Conservation (phyloP, 306 rosid species). For the Urtica urens region DNA sequence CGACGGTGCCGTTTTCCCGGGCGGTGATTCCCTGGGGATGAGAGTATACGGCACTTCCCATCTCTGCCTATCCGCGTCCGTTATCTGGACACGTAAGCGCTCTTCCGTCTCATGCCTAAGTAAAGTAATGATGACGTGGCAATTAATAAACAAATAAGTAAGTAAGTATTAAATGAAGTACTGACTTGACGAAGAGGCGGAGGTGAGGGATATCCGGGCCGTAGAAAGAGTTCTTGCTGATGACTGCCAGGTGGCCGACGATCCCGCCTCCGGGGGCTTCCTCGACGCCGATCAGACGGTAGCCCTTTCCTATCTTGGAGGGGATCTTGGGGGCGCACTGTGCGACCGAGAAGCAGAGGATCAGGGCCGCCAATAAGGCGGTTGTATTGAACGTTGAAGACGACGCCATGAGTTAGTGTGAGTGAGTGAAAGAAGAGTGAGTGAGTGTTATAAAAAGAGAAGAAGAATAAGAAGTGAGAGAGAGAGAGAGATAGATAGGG, state of each 20-base stretch:
- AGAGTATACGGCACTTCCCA: constrained; percentile 95
- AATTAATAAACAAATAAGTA: not conserved
- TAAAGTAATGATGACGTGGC: constrained; percentile 5
- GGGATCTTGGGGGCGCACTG: not conserved
- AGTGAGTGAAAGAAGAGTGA: constrained; percentile 5
- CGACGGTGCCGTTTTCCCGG: constrained; percentile 30
- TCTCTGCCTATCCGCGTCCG: constrained; percentile 64
- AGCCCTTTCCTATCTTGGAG: constrained; percentile 64
- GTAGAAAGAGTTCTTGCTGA: constrained; percentile 37
- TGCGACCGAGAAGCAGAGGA: constrained; percentile 18
- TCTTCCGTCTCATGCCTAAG: constrained; percentile 60
- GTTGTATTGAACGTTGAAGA: no score
- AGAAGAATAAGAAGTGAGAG: no score
- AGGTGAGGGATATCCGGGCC: constrained; percentile 73
- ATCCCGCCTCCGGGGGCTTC: constrained; percentile 62
- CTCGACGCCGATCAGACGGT: constrained; percentile 60
- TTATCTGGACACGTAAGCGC: constrained; percentile 81
- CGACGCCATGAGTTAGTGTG: no score
- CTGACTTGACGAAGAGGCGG: constrained; percentile 70
- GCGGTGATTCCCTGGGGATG: constrained; percentile 65
- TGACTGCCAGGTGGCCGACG: constrained; percentile 54
- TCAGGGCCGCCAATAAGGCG: no score
- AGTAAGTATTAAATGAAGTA: not conserved
- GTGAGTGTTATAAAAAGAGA: no score
- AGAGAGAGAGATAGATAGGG: constrained; percentile 2